Conservation (phyloP, 495 filamentous ascomycete species). For the Talaromyces thailandensis region DNA sequence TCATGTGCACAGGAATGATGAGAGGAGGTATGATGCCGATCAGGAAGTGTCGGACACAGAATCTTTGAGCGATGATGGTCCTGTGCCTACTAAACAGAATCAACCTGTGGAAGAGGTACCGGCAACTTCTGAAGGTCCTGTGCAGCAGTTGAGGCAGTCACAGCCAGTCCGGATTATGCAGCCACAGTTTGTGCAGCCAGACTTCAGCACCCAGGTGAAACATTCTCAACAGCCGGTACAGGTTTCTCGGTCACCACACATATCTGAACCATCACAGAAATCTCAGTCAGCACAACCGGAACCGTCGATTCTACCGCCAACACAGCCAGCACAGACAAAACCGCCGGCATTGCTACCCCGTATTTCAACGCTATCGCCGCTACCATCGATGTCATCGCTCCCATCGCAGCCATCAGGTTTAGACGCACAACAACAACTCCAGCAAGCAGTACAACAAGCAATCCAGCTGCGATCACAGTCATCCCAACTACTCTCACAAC, state of each 20-base stretch:
- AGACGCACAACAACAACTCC: neutral
- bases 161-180: no score
- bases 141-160: neutral
- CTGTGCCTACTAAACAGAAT: neutral
- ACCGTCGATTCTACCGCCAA: no score
- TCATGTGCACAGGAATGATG: slow-evolving; percentile 10
- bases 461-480: neutral
- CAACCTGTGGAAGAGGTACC: neutral
- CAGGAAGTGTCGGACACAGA: neutral
- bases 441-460: neutral
- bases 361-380: neutral
- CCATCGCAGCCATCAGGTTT: neutral
- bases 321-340: neutral
- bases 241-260: no score
- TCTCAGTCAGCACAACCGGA: no score
- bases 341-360: neutral
- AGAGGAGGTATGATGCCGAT: neutral
- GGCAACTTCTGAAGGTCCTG: neutral
- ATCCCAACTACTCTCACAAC: neutral
- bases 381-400: neutral
- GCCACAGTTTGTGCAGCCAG: no score
- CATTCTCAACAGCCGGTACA: no score
- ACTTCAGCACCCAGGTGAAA: no score
- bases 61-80: neutral
- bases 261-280: no score